phyloP scores from a whole-genome alignment of 768 basidiomycete species.

The Serendipita vermifera region DNA sequence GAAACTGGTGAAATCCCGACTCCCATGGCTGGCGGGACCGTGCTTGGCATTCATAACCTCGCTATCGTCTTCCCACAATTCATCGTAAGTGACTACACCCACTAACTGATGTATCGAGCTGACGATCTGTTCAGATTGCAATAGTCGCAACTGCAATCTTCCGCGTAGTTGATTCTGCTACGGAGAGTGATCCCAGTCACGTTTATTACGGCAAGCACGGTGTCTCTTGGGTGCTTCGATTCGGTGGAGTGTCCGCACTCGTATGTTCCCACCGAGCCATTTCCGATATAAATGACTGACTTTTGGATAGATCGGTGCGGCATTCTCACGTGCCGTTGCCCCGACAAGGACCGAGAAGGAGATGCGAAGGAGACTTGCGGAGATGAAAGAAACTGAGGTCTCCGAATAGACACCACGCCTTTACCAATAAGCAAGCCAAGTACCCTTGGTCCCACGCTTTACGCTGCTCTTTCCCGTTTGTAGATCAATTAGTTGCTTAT shows the following conservation, averaged over 20 bases:
- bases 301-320: conserved; percentile 47
- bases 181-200: conserved; percentile 31
- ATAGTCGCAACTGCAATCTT: conserved; percentile 80
- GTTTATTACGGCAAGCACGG: conserved; percentile 69
- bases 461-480: too few relatives aligned
- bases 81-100: conserved; percentile 43
- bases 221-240: conserved; percentile 87
- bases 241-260: conserved; percentile 78
- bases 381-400: conserved; percentile 63
- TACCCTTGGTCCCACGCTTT: too few relatives aligned
- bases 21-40: conserved; percentile 72
- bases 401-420: too few relatives aligned
- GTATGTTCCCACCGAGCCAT: conserved; percentile 22
- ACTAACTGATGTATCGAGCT: background rate
- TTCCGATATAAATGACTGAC: background rate
- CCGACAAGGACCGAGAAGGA: conserved; percentile 85
- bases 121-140: conserved; percentile 44
- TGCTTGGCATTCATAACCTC: conserved; percentile 89
- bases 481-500: too few relatives aligned
- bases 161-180: conserved; percentile 54
- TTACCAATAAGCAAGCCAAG: too few relatives aligned
- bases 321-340: conserved; percentile 67
- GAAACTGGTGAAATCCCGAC: conserved; percentile 23
- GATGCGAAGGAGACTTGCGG: conserved; percentile 67
- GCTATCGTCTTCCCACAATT: conserved; percentile 94